phyloP scores from a whole-genome alignment of 495 filamentous ascomycete genomes.

The Penicillium roqueforti region DNA sequence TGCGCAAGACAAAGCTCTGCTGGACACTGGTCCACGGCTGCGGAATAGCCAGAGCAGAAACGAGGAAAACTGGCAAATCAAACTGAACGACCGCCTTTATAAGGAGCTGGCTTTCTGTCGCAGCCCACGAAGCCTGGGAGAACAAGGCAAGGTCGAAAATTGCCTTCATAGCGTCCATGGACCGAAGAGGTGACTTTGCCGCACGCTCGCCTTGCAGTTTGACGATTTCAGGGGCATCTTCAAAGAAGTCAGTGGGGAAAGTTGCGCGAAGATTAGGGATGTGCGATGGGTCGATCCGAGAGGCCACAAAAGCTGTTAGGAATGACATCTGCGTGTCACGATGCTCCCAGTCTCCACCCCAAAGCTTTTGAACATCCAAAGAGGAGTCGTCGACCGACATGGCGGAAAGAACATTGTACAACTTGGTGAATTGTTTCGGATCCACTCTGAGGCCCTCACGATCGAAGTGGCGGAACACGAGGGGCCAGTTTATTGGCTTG shows the following conservation, averaged over 20 bases:
- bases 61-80: constrained; percentile 64
- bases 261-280: constrained; percentile 76
- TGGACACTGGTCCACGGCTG: constrained; percentile 62
- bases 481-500: constrained; percentile 70
- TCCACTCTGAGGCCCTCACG: constrained; percentile 71
- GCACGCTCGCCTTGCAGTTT: constrained; percentile 68
- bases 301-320: constrained; percentile 71
- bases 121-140: constrained; percentile 58
- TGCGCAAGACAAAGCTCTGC: constrained; percentile 57
- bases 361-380: constrained; percentile 77
- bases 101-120: constrained; percentile 60
- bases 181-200: constrained; percentile 82
- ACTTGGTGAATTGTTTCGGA: constrained; percentile 68
- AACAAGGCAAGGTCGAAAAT: constrained; percentile 74
- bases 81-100: constrained; percentile 47
- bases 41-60: constrained; percentile 66
- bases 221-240: constrained; percentile 63
- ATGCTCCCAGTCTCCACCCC: constrained; percentile 87
- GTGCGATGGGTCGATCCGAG: constrained; percentile 73
- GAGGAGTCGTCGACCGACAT: constrained; percentile 57
- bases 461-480: constrained; percentile 79
- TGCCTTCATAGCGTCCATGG: constrained; percentile 76
- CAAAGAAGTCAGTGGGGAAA: constrained; percentile 73
- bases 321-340: constrained; percentile 86
- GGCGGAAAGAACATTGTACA: constrained; percentile 72